phyloP scores from a whole-genome alignment of 2,329 filamentous ascomycete genomes.

The Apiospora pterosperma region DNA sequence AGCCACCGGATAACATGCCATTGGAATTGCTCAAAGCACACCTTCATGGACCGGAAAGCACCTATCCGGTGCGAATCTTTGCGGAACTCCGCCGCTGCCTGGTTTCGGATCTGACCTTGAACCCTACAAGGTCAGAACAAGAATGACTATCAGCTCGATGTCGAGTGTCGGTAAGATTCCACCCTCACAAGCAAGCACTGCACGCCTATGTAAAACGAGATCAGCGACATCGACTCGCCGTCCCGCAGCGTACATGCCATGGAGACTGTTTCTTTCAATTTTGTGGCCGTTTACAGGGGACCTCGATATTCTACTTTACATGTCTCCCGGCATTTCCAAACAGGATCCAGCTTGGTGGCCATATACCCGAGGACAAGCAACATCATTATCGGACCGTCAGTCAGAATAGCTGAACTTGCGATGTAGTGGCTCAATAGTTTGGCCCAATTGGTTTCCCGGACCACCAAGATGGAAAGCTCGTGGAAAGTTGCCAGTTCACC shows the following conservation, averaged over 20 bases:
- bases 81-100: not conserved
- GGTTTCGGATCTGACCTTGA: not conserved
- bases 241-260: not conserved
- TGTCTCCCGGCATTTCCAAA: not conserved
- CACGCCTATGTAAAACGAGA: not conserved
- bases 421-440: not conserved
- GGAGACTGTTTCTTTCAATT: not conserved
- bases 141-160: not conserved
- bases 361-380: not conserved
- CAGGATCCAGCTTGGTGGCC: not conserved
- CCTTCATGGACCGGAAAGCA: not conserved
- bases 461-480: not conserved
- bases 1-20: not conserved
- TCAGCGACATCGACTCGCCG: not conserved
- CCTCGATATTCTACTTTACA: not conserved
- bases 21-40: not conserved
- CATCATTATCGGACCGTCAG: not conserved
- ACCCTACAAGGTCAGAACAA: not conserved
- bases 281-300: not conserved
- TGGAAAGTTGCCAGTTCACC: not conserved
- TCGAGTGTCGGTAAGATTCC: not conserved
- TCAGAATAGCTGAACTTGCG: not conserved
- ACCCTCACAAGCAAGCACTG: not conserved
- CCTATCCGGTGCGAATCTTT: not conserved
- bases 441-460: not conserved